Base-by-base conservation (phyloP, 1,284 basidiomycete genomes). In the Takashimella tepidaria region DNA sequence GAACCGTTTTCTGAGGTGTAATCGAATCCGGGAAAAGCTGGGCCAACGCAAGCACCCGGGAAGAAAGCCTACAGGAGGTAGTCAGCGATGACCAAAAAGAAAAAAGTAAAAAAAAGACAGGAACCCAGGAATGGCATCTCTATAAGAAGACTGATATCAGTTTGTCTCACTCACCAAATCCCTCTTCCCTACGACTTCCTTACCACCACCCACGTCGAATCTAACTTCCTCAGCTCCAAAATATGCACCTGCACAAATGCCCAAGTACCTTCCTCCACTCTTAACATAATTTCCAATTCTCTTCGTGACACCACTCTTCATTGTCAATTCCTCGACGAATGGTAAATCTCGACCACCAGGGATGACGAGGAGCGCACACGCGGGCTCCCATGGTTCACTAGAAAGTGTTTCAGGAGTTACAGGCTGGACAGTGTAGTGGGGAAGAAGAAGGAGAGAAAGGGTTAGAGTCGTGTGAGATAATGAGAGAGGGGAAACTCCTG, bases 351-450 rank as follows among this genome's bases (percentile, higher is more conserved):
- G 74, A 43, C 83, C 83, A 21, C 82, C 82, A 1, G 87, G 88
- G 52, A 93, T 76, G 46, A 91, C 85, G 5, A 95, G 80, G 1
- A 92, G 78, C 3, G 85, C 85, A 64, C 89, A 92, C 25, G 80
- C 80, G 2, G 78, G 68, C 45, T 82, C 72, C 91, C 91, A 95
- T 8, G 90, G 90, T 52, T 87, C 84, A 1, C 80, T 77, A 0
- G 79, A 73, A 8, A 95, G 77, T 0, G 81, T 69, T 37, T 82
- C 75, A 0, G 80, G 77, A 0, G 82, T 77, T 50, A 91, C 79
- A 3, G 82, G 72, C 56, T 89, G 87, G 37, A 92, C 83, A 13
- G 87, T 83, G 72, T 92, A 92, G 70, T 86, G 81, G 0, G 88
- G 85, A 6, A 79, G 65, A 13, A 92, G 81, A 26, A 86, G 68